A percentile compares a stretch with the other conserved stretches of the same genome.
phyloP scores from a whole-genome alignment of 352 stramenopile genomes.

The Phytophthora capsici region DNA sequence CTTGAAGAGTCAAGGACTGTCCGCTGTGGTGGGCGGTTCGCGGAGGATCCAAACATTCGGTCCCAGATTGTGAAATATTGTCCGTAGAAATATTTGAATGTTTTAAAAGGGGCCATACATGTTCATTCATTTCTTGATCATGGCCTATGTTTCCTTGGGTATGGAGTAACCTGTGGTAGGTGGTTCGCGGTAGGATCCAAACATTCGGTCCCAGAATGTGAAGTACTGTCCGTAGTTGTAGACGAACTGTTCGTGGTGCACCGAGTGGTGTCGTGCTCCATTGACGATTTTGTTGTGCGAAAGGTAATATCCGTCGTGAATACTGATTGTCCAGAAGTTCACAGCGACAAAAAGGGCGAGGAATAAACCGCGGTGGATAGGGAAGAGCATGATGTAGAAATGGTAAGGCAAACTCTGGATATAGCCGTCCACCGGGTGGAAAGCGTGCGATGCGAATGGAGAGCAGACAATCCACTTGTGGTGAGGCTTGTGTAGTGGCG shows the following conservation, averaged over 20 bases:
- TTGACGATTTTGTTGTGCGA: slow-evolving; percentile 70
- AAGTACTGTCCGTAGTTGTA: slow-evolving; percentile 85
- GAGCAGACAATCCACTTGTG: slow-evolving; percentile 81
- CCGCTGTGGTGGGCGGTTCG: slow-evolving; percentile 38
- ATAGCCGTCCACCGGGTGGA: slow-evolving; percentile 77
- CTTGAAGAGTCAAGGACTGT: no score
- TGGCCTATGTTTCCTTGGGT: slow-evolving; percentile 20
- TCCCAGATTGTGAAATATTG: slow-evolving; percentile 86
- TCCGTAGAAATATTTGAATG: no score
- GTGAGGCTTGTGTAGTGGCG: slow-evolving; percentile 72
- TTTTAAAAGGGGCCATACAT: no score
- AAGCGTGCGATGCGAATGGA: slow-evolving; percentile 76
- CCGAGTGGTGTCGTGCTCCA: slow-evolving; percentile 63
- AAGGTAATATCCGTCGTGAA: slow-evolving; percentile 71
- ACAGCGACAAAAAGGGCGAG: slow-evolving; percentile 64
- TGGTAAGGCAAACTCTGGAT: slow-evolving; percentile 75
- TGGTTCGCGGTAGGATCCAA: slow-evolving; percentile 68
- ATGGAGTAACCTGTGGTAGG: slow-evolving; percentile 20
- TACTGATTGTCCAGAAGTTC: slow-evolving; percentile 86
- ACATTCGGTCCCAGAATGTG: slow-evolving; percentile 76
- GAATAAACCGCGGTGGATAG: slow-evolving; percentile 65
- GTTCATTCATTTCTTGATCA: slow-evolving; percentile 2
- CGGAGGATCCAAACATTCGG: slow-evolving; percentile 65
- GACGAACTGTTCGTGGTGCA: slow-evolving; percentile 73
- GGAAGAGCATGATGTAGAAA: slow-evolving; percentile 71